These are phyloP conservation scores for Wickerhamomyces sp. DNA, from an alignment of 1,139 yeast species.

Conservation along the genomic window DNA sequence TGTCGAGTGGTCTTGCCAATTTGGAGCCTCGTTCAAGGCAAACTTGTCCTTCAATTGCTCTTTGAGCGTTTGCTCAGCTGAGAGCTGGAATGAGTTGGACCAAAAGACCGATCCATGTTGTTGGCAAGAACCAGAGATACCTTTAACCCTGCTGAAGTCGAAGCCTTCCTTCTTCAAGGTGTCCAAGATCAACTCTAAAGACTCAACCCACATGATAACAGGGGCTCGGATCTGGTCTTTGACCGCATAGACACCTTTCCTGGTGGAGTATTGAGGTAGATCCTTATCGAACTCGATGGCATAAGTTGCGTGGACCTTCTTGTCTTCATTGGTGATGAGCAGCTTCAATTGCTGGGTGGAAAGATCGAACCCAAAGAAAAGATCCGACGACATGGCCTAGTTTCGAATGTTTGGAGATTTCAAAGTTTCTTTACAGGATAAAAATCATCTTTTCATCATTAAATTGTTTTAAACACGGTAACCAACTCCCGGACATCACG, in stretches of 20 bases:
- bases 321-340: constrained; percentile 51
- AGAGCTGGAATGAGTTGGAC: constrained; percentile 35
- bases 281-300: constrained; percentile 70
- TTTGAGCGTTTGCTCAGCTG: constrained; percentile 28
- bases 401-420: no score
- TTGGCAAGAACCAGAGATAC: constrained; percentile 83
- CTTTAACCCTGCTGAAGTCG: constrained; percentile 57
- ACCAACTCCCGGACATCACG: no score
- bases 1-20: constrained; percentile 95
- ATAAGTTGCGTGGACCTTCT: constrained; percentile 52
- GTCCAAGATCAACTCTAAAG: constrained; percentile 61
- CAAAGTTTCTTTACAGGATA: no score
- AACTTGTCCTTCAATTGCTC: constrained; percentile 50
- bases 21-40: constrained; percentile 67
- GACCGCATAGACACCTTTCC: constrained; percentile 64
- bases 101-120: constrained; percentile 91
- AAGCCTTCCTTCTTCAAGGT: constrained; percentile 48
- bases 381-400: no score
- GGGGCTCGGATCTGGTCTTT: constrained; percentile 63
- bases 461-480: no score
- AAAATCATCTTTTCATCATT: no score
- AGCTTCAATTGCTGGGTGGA: constrained; percentile 89
- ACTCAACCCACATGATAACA: constrained; percentile 85
- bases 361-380: constrained; percentile 66
- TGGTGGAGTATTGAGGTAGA: constrained; percentile 51